Base-by-base conservation (phyloP, 2,329 filamentous ascomycete species). In the Cytospora paraplurivora region DNA sequence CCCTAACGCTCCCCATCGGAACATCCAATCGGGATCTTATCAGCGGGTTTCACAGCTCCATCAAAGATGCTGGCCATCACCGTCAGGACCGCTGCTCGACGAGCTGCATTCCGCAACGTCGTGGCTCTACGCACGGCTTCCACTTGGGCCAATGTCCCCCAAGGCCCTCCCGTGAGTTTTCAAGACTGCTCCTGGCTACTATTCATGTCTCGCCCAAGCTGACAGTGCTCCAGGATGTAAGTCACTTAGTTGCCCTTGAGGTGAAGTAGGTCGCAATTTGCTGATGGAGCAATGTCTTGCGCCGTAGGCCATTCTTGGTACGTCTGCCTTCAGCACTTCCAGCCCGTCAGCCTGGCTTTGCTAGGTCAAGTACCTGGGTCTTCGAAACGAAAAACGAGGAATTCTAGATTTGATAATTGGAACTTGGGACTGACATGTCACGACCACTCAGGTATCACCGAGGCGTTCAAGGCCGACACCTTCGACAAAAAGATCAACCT, bases 401-500 rank as follows among this genome's bases (percentile, higher is more conserved):
- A 27, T 27, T 4, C 27, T 27, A 27, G 27, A 27, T 27, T 4
- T 27, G 27, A 58, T 17, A 50, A 52, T 51, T 65, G 64, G 32
- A 53, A 35, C 21, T 50, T 41, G 27, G 13, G 50, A 34, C 63
- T 68, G 53, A 68, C 71, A 74, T 72, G 73, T 5, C 38, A 67
- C 64, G 32, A 2, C 27, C 12, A 34, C 50, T 27, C 69, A 89
- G 90, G 91, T 77, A 93, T 99, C 81, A 98, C 95, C 68, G 95
- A 99, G 82, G 95, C 95, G 67, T 99, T 95, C 90, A 99, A 98
- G 86, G 93, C 93, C 79, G 95, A 99, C 78, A 85, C 83, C 73
- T 94, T 96, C 79, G 82, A 87, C 68, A 88, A 97, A 83, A 99
- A 98, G 88, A 98, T 99, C 85, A 98, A 98, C 83, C 83, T 99